Base-by-base conservation (phyloP, 2,329 filamentous ascomycete genomes). In the Colletotrichum gigasporum region DNA sequence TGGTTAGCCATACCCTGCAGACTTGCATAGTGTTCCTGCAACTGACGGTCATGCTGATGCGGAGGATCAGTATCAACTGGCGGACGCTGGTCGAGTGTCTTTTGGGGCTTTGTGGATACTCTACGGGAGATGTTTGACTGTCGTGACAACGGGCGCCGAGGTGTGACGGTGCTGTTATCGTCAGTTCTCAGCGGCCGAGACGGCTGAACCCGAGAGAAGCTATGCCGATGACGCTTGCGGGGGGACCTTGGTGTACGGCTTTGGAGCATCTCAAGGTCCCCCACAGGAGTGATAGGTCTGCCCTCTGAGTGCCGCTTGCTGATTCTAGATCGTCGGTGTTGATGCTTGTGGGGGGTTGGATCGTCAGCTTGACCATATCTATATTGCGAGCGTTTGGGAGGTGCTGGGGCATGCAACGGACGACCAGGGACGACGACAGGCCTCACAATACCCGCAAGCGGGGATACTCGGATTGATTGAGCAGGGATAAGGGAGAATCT, bases 191-290 rank as follows among this genome's bases (percentile, higher is more conserved):
- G 4, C 12, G 14, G 28, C 7, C 11, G 20, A 20, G 2, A 26
- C 5, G 18, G 28, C 41, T 47, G 41, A 14, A 24, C 26, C 22
- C n/a, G 20, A n/a, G 53, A 24, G 24, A n/a, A 35, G 14, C 14
- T 18, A 10, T 24, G 45, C 20, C 16, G 26, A 22, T n/a, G n/a
- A 20, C 12, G 32, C 30, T 39, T 50, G 39, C 41, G 4, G 30
- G 28, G 14, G 11, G 53, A 47, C 18, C n/a, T 44, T 9, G 41
- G 30, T 8, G 39, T 56, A 16, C 12, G 28, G 26, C 10, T 47
- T 20, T 28, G 54, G 4, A 48, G 56, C 48, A 42, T 35, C 24
- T 63, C 63, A 14, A 66, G 50, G 26, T 64, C 53, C 18, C 37
- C 28, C 30, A 66, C 20, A 12, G 41, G 47, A n/a, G n/a, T n/a